These are phyloP conservation scores for Epichloe brachyelytri DNA, from an alignment of 2,329 filamentous ascomycete genomes.

Conservation along the genomic window DNA sequence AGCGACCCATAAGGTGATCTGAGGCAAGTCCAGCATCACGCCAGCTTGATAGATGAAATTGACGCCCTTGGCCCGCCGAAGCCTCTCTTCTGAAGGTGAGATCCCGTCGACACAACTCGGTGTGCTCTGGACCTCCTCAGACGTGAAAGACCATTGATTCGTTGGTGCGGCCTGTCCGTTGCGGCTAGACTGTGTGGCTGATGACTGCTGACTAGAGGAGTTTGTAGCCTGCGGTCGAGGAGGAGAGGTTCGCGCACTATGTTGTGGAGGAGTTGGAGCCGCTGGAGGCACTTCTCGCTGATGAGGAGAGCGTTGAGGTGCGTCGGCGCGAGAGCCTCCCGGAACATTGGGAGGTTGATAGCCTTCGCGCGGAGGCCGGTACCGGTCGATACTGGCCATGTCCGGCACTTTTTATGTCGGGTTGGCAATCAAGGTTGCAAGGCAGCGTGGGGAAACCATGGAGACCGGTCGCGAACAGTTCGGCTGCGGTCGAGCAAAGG, in stretches of 20 bases:
- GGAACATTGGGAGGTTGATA: slow-evolving; percentile 41
- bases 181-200: slow-evolving; percentile 23
- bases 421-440: slow-evolving; percentile 11
- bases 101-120: slow-evolving; percentile 81
- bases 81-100: slow-evolving; percentile 60
- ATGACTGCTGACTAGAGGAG: slow-evolving; percentile 30
- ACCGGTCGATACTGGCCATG: slow-evolving; percentile 50
- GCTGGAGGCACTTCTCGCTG: slow-evolving; percentile 46
- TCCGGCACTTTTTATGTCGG: slow-evolving; percentile 13
- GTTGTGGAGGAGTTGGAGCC: slow-evolving; percentile 46
- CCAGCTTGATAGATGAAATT: slow-evolving; percentile 95
- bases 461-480: slow-evolving; percentile 5
- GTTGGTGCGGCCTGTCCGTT: slow-evolving; percentile 24
- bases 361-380: slow-evolving; percentile 42
- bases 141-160: slow-evolving; percentile 80
- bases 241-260: slow-evolving; percentile 41
- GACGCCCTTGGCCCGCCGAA: slow-evolving; percentile 76
- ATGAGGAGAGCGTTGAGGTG: slow-evolving; percentile 36
- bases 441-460: slow-evolving; percentile 14
- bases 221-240: slow-evolving; percentile 35
- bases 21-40: slow-evolving; percentile 81
- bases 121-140: slow-evolving; percentile 68
- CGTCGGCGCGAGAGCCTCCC: slow-evolving; percentile 26
- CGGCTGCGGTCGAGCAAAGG: not conserved
- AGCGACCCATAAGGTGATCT: slow-evolving; percentile 83